Conservation (phyloP, 2,329 filamentous ascomycete genomes). For the Alternaria incomplexa region DNA sequence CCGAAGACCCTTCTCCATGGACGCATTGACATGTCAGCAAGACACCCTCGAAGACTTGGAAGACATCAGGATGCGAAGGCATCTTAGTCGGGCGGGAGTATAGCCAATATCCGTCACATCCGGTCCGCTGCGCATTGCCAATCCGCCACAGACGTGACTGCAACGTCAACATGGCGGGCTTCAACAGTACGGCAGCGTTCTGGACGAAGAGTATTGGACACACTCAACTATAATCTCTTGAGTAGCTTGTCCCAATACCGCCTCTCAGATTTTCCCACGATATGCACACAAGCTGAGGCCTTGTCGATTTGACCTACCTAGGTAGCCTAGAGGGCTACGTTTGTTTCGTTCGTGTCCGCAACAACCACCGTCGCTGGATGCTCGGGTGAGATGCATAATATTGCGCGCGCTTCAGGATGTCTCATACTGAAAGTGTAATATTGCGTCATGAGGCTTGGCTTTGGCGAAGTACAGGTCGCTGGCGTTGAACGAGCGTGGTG, state of each 20-base stretch:
- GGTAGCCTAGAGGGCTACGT: neutral
- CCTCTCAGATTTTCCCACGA: neutral
- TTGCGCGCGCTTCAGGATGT: neutral
- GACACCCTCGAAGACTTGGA: neutral
- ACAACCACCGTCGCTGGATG: neutral
- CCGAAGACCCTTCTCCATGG: neutral
- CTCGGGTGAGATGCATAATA: neutral
- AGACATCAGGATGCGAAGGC: neutral
- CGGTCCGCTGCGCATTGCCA: neutral
- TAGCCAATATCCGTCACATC: neutral
- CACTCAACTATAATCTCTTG: neutral
- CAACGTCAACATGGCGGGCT: neutral
- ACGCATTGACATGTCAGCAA: neutral
- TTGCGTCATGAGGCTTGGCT: neutral
- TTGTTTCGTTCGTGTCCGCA: neutral
- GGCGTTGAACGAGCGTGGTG: neutral
- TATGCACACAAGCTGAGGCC: neutral
- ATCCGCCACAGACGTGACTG: neutral
- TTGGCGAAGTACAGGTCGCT: neutral
- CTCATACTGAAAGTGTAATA: neutral
- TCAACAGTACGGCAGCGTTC: neutral
- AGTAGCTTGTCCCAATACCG: no score
- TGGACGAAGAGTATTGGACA: neutral
- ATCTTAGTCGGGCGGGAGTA: neutral
- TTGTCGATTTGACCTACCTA: neutral